Evolutionary conservation across 2,329 filamentous ascomycete species (phyloP).

Genomic region (Dactylonectria macrodidyma): DNA sequence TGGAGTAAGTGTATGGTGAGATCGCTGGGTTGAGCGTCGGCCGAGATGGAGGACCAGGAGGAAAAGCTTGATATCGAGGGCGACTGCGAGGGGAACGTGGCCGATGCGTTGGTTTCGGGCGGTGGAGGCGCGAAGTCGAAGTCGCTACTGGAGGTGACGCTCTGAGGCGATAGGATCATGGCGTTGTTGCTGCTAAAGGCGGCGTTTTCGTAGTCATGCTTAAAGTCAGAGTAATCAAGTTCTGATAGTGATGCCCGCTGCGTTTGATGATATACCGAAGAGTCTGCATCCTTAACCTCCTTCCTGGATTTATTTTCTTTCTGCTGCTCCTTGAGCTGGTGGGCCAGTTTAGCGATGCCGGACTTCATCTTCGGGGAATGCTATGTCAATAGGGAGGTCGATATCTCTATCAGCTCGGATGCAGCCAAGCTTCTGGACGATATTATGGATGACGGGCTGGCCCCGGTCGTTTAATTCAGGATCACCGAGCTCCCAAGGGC

Average conservation of each 20-base stretch:
- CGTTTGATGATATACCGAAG: slow-evolving; percentile 47
- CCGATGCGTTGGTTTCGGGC: slow-evolving; percentile 51
- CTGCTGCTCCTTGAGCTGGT: slow-evolving; percentile 42
- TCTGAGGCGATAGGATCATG: slow-evolving; percentile 68
- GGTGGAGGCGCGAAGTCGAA: slow-evolving; percentile 54
- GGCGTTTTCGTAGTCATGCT: slow-evolving; percentile 67
- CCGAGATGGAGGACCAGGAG: slow-evolving; percentile 30
- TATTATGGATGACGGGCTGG: slow-evolving; percentile 75
- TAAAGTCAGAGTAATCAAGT: slow-evolving; percentile 39
- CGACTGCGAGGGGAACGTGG: slow-evolving; percentile 55
- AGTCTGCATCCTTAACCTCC: slow-evolving; percentile 46
- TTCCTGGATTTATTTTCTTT: slow-evolving; percentile 55
- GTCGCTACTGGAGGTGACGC: slow-evolving; percentile 57
- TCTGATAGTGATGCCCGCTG: slow-evolving; percentile 70
- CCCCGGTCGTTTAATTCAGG: slow-evolving; percentile 74
- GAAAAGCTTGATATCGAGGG: slow-evolving; percentile 53
- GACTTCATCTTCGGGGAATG: too few species aligned
- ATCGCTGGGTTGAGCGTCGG: slow-evolving; percentile 22
- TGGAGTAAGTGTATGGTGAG: slow-evolving; percentile 59
- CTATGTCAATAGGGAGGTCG: slow-evolving; percentile 71
- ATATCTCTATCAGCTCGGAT: slow-evolving; percentile 74
- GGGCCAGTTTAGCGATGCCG: too few species aligned
- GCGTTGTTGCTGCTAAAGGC: slow-evolving; percentile 60
- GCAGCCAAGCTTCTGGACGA: slow-evolving; percentile 74
- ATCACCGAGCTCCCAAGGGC: slow-evolving; percentile 73